phyloP scores from a whole-genome alignment of 2,329 filamentous ascomycete species.

The Colletotrichum tropicicola region DNA sequence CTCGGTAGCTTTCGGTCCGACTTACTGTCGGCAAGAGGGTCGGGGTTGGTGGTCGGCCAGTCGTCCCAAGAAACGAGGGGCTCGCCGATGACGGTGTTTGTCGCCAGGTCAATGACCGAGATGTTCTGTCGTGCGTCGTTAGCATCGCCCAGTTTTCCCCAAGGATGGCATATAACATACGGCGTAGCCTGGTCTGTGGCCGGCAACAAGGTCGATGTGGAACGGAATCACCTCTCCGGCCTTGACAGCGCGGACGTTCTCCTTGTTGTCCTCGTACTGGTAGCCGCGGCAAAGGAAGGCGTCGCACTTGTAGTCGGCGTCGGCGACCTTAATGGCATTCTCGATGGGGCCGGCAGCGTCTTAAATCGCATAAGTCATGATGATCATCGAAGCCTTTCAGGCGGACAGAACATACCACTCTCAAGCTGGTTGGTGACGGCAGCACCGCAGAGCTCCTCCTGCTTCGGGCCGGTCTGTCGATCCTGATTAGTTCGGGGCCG shows the following conservation, averaged over 20 bases:
- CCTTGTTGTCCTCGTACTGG: constrained; percentile 40
- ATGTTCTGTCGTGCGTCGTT: constrained; percentile 47
- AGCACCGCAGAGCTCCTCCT: constrained; percentile 34
- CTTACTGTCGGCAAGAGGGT: constrained; percentile 29
- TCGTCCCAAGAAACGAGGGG: constrained; percentile 54
- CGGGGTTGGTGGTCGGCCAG: constrained; percentile 29
- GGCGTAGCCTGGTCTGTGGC: constrained; percentile 43
- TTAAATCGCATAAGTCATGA: neutral
- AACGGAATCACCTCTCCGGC: constrained; percentile 47
- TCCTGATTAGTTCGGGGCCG: neutral
- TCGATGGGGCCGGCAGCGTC: constrained; percentile 39
- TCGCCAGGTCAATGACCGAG: constrained; percentile 54
- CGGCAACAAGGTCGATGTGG: constrained; percentile 47
- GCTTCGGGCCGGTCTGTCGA: constrained; percentile 34
- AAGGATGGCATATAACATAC: constrained; percentile 22
- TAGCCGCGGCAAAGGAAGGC: constrained; percentile 40
- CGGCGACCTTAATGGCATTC: constrained; percentile 35
- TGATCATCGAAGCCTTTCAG: neutral
- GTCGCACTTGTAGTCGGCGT: constrained; percentile 37
- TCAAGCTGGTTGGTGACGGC: constrained; percentile 33
- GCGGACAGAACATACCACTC: constrained; percentile 24
- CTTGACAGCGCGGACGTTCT: constrained; percentile 34
- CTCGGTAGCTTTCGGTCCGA: constrained; percentile 24
- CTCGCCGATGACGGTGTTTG: constrained; percentile 57
- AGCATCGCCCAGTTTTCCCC: neutral